phyloP scores from a whole-genome alignment of 2,329 filamentous ascomycete species.

The Trichoderma guizhouense region DNA sequence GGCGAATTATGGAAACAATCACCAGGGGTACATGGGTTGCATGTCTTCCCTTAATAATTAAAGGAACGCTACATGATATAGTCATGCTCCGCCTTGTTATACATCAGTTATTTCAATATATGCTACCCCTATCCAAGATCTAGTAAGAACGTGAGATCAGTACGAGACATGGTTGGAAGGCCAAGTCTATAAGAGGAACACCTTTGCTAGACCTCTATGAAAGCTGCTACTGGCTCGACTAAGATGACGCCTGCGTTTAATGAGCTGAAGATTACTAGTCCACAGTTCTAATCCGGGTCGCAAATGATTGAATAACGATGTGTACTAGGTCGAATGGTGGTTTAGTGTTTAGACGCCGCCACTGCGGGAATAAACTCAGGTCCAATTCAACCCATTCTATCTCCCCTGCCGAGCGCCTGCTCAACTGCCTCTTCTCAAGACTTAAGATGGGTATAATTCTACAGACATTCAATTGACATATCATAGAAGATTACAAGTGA shows the following conservation, averaged over 20 bases:
- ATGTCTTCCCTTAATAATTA: neutral
- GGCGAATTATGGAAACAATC: too few relatives aligned
- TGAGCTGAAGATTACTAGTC: too few relatives aligned
- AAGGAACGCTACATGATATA: neutral
- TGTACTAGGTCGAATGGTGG: neutral
- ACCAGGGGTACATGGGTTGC: accelerated
- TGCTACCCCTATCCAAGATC: neutral
- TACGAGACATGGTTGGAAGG: neutral
- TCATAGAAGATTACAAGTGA: neutral
- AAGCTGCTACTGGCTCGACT: too few relatives aligned
- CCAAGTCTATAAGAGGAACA: too few relatives aligned
- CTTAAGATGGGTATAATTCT: neutral
- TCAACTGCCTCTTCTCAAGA: neutral
- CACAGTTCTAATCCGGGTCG: neutral
- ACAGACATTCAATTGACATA: neutral
- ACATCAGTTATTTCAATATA: neutral
- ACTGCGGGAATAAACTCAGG: neutral
- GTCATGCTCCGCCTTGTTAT: neutral
- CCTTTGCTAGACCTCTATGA: too few relatives aligned
- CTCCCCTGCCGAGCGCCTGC: neutral
- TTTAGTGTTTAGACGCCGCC: neutral
- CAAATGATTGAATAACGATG: neutral
- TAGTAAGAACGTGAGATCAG: neutral
- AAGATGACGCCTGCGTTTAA: too few relatives aligned
- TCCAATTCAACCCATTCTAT: neutral